These are phyloP conservation scores for Oryza coarctata DNA, from an alignment of 176 grass and related monocot species.

Conservation along the genomic window DNA sequence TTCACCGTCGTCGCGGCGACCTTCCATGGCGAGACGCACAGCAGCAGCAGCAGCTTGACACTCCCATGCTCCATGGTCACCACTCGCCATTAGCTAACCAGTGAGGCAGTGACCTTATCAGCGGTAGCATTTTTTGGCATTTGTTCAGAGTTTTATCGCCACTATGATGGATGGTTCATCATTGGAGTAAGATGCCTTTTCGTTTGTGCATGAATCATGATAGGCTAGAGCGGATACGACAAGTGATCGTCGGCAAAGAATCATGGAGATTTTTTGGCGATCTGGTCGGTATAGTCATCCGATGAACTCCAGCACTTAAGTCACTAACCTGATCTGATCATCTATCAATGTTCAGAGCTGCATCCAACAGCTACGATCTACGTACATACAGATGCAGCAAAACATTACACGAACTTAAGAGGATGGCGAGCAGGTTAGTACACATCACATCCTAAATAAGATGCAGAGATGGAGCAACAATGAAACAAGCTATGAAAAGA, in stretches of 20 bases:
- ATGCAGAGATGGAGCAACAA: neutral
- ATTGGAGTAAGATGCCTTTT: neutral
- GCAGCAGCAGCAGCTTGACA: neutral
- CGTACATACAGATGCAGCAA: too few species aligned
- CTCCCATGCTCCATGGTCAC: slow-evolving; percentile 11
- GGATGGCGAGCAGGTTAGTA: neutral
- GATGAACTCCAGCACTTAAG: slow-evolving; percentile 14
- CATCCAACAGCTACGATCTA: neutral
- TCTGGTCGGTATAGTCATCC: neutral
- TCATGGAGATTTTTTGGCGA: neutral
- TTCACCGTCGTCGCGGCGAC: neutral
- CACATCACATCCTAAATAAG: neutral
- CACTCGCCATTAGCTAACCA: neutral
- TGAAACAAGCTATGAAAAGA: neutral
- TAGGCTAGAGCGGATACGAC: neutral
- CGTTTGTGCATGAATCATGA: neutral
- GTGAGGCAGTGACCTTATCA: neutral
- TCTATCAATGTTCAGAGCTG: neutral
- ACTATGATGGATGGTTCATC: neutral
- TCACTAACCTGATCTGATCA: neutral
- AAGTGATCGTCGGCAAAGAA: slow-evolving; percentile 5
- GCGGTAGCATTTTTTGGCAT: neutral
- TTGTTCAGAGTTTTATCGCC: neutral
- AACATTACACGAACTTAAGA: too few species aligned
- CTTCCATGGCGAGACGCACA: slow-evolving; percentile 10